Evolutionary conservation across 75 land plant genomes (phyloP), one percentile per base, ranked within the genome.

Genomic region (Sequoiadendron giganteum): DNA sequence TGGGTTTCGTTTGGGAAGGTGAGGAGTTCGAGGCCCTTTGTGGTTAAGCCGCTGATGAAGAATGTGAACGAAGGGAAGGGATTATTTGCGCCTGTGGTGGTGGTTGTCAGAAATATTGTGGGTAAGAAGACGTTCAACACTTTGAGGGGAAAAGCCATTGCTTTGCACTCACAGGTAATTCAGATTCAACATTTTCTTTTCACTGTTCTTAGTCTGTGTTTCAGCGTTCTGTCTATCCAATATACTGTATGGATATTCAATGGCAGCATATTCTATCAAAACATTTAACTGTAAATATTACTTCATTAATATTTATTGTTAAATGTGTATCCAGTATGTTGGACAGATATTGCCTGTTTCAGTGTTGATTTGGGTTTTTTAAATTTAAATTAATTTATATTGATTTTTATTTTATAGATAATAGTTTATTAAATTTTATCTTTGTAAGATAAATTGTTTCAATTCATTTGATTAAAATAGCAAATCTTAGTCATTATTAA

Each of bases 131-230:
- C 89, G 16, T 98, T 98, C 90, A 98, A 98, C 90, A 97, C 97
- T 89, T 87, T 98, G 34, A 89, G 99, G 75, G 99, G 99, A 55
- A 98, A 98, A 86, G 99, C 95, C 28, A 98, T 98, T 84, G 99
- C 99, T 28, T 86, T 98, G 40, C 99, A 98, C 88, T 98, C 99
- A 7, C 99, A 98, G 97, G 99, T 98, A 91, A 2, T 8, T 5
- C 10, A 15, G 38, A 34, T 78, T 78, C 80, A 13, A 13, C 80
- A 77, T 77, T 25, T 30, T 77, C n/a, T 78, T 78, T 78, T 78
- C 19, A 34, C 10, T 78, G 7, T 58, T 5, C 1, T 6, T 28
- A 68, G 28, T 21, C 72, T 68, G 8, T 28, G 30, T 68, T 28
- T 68, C 25, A 68, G 25, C 16, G 3, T 8, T 25, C 9, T 48